Evolutionary conservation across 345 rosid species (phyloP).

Genomic region (Alliaria petiolata): DNA sequence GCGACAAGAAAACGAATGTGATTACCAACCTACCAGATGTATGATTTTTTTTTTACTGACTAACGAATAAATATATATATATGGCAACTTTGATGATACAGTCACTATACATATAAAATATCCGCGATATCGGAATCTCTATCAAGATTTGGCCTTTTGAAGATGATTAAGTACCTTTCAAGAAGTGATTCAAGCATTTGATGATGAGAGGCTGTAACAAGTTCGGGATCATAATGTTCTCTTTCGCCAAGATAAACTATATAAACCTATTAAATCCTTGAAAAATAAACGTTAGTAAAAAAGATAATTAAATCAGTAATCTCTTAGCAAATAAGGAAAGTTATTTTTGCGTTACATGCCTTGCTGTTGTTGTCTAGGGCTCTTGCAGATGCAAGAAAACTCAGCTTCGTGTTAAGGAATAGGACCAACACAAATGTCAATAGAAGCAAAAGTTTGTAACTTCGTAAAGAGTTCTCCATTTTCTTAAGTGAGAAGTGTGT

Average conservation of each 20-base stretch:
- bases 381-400: neutral
- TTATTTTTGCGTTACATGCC: neutral
- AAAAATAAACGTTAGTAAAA: neutral
- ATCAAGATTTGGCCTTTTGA: neutral
- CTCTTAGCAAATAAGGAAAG: neutral
- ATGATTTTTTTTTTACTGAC: neutral
- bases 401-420: neutral
- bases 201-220: constrained; percentile 38
- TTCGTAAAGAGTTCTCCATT: constrained; percentile 7
- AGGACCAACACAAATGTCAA: neutral
- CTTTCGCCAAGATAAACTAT: constrained; percentile 50
- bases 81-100: neutral
- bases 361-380: neutral
- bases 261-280: constrained; percentile 21
- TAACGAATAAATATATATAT: neutral
- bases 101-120: neutral
- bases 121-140: neutral
- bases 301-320: neutral
- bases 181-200: constrained; percentile 37
- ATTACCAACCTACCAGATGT: neutral
- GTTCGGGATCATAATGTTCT: constrained; percentile 35
- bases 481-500: constrained; percentile 11
- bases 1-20: neutral
- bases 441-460: constrained; percentile 11
- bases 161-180: constrained; percentile 35